Conservation (phyloP, 139 green algal species). For the Dunaliella primolecta region DNA sequence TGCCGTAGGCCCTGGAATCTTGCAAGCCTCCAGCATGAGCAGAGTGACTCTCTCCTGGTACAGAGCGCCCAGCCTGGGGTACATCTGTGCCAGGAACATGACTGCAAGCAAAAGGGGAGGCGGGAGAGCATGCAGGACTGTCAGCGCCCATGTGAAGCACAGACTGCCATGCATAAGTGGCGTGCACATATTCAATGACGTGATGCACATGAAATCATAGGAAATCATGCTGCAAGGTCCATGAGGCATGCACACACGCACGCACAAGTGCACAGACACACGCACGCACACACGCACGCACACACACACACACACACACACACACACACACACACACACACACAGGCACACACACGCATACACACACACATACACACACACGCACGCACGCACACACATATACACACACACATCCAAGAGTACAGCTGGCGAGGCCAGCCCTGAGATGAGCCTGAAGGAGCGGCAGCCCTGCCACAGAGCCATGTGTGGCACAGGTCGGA, state of each 20-base stretch:
- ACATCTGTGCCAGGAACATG: conserved; percentile 82
- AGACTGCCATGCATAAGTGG: too few species aligned
- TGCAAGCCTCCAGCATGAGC: conserved; percentile 58
- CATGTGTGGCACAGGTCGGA: conserved; percentile 24
- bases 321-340: conserved; percentile 19
- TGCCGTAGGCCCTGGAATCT: conserved; percentile 36
- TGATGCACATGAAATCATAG: too few species aligned
- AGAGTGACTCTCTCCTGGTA: conserved; percentile 53
- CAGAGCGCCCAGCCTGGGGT: conserved; percentile 37
- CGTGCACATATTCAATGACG: too few species aligned
- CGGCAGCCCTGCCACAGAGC: conserved; percentile 31
- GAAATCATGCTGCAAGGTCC: too few species aligned
- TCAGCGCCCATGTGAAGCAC: too few species aligned
- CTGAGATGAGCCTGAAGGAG: conserved; percentile 86
- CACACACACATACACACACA: conserved; percentile 38
- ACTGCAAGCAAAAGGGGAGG: conserved; percentile 39
- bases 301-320: conserved; percentile 35
- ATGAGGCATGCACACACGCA: conserved; percentile 14
- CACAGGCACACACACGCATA: conserved; percentile 36
- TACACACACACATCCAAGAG: too few species aligned
- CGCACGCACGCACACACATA: too few species aligned
- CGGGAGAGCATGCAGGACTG: neutral
- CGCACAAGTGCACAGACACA: conserved; percentile 5
- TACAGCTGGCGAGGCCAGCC: conserved; percentile 74
- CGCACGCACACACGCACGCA: conserved; percentile 20